Evolutionary conservation across 1,284 basidiomycete species (phyloP).

Genomic region (Wolfiporia cocos): DNA sequence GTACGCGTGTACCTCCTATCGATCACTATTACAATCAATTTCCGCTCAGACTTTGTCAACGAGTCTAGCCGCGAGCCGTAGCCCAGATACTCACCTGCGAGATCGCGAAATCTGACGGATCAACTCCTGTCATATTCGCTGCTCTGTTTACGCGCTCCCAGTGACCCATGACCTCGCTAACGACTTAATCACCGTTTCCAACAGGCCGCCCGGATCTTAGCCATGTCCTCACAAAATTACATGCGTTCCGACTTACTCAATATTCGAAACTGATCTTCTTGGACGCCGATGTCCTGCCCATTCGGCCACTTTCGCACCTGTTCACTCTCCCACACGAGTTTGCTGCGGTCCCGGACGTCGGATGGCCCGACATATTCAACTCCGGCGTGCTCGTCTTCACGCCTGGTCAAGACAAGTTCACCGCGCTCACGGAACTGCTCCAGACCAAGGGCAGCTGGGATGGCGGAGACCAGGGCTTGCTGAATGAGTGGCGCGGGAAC

Average conservation of each 20-base stretch:
- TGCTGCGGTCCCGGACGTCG: conserved; percentile 91
- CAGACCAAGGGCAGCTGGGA: conserved; percentile 87
- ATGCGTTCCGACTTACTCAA: conserved; percentile 86
- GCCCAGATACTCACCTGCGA: no score
- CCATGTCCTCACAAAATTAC: conserved; percentile 91
- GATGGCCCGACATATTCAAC: conserved; percentile 99
- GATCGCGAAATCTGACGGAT: no score
- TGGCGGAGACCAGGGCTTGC: conserved; percentile 92
- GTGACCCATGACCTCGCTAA: not conserved
- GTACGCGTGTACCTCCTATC: no score
- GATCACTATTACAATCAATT: no score
- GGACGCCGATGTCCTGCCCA: conserved; percentile 92
- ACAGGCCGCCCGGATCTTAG: conserved; percentile 89
- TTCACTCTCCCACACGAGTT: conserved; percentile 74
- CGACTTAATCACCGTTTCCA: not conserved
- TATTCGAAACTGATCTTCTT: conserved; percentile 91
- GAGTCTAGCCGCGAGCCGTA: no score
- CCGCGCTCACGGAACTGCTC: conserved; percentile 63
- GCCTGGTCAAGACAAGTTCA: conserved; percentile 81
- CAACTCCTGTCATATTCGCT: not conserved
- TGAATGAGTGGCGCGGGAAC: conserved; percentile 89
- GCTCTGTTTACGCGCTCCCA: conserved; percentile 4
- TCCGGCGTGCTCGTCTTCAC: conserved; percentile 89
- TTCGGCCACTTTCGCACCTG: conserved; percentile 85
- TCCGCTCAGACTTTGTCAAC: no score